phyloP scores from a whole-genome alignment of 2,329 filamentous ascomycete genomes.

The Paraphoma chrysanthemicola region DNA sequence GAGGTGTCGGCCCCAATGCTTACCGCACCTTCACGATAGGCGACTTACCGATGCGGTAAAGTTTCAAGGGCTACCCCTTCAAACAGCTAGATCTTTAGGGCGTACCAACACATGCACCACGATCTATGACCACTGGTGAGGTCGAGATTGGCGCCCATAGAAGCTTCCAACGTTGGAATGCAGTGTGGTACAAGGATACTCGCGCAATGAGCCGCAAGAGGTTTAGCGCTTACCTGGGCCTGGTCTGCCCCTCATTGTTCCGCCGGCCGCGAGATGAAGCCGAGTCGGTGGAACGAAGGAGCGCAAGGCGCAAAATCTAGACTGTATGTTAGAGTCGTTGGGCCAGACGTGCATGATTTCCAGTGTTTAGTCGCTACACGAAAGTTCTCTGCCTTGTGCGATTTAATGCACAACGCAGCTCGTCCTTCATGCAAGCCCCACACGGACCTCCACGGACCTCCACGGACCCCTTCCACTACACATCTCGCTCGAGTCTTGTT shows the following conservation, averaged over 20 bases:
- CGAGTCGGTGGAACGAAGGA: too few species aligned
- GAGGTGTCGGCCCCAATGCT: background rate
- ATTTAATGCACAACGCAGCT: too few species aligned
- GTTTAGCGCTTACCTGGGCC: slow-evolving; percentile 3
- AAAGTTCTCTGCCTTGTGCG: too few species aligned
- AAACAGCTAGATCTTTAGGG: background rate
- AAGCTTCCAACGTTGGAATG: background rate
- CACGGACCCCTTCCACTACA: too few species aligned
- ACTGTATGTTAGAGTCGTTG: too few species aligned
- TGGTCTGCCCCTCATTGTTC: background rate
- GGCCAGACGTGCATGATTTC: too few species aligned
- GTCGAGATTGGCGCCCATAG: background rate
- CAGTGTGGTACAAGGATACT: slow-evolving; percentile 3
- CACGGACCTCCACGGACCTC: too few species aligned
- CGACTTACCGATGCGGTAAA: background rate
- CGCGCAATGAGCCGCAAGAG: slow-evolving; percentile 19
- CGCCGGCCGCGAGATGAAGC: too few species aligned
- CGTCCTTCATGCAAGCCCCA: too few species aligned
- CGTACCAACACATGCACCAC: background rate
- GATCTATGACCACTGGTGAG: background rate
- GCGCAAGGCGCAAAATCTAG: too few species aligned
- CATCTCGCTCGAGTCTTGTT: too few species aligned
- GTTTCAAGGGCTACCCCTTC: background rate
- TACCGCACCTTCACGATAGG: background rate
- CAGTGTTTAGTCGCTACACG: too few species aligned